phyloP scores from a whole-genome alignment of 768 basidiomycete species.

The Mycena metata region DNA sequence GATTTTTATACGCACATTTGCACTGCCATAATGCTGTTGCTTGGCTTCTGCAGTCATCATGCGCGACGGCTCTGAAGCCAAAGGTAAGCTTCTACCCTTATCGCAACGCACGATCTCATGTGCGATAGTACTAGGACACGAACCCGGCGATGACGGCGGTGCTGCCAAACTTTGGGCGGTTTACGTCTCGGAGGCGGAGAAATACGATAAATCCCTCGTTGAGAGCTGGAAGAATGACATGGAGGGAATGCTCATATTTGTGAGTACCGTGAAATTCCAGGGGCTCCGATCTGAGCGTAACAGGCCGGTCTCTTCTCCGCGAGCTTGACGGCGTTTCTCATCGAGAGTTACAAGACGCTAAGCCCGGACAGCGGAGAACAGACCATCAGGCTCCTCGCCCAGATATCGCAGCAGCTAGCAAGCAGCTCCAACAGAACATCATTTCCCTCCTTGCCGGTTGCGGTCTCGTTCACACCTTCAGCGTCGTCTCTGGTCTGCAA shows the following conservation, averaged over 20 bases:
- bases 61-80: too few species aligned
- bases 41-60: too few species aligned
- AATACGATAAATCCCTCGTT: too few species aligned
- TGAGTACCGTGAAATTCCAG: not conserved
- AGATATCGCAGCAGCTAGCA: slow-evolving; percentile 4
- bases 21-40: too few species aligned
- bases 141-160: not conserved
- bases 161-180: slow-evolving; percentile 12
- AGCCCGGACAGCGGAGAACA: not conserved
- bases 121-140: too few species aligned
- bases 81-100: too few species aligned
- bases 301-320: slow-evolving; percentile 27
- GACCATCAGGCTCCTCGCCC: not conserved
- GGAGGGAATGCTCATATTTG: slow-evolving; percentile 9
- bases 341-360: slow-evolving; percentile 18
- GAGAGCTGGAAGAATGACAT: too few species aligned
- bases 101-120: too few species aligned
- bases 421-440: not conserved
- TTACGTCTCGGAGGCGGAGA: too few species aligned
- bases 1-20: too few species aligned
- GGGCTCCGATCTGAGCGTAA: not conserved
- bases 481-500: slow-evolving; percentile 10
- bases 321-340: slow-evolving; percentile 19
- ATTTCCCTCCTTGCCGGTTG: not conserved
- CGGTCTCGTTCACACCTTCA: not conserved